Base-by-base conservation (phyloP, 371 early-diverging fungal species). In the Furculomyces boomerangus region DNA sequence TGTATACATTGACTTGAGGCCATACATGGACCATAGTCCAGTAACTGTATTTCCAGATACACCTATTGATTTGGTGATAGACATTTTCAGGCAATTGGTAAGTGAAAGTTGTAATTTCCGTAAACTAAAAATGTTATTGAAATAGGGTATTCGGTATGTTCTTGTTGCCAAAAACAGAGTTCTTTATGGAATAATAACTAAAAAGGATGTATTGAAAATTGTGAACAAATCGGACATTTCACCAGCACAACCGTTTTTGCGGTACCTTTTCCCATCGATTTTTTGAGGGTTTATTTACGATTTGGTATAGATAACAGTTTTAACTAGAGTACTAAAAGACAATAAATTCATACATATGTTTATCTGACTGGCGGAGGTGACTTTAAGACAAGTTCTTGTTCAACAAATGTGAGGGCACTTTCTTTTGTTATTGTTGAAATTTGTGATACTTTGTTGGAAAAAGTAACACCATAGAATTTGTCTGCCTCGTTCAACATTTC, bases 401-500 rank as follows among this genome's bases (percentile, higher is more conserved):
- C 68, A 7, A 68, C 63, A 29, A 71, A 71, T n/a, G 57, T 51
- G 24, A 60, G 39, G 0, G 71, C 71, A 0, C 60, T 63, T 7
- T 51, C 58, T 57, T 62, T 65, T 1, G 66, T 50, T 22, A 71
- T 66, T 2, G 61, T 54, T 1, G 63, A 53, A 25, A 71, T 59
- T 20, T 55, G 56, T 28, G 68, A 68, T 18, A 69, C 69, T 57
- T 71, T 71, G 61, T 71, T 69, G 28, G 62, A 78, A 75, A 94
- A 96, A 8, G 90, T 88, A 37, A 98, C 95, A 29, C 96, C 98
- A 54, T 94, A 96, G 58, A 92, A 94, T 71, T 88, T 85, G 67
- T 96, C 87, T 1, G 93, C 90, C 58, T 86, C 74, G 8, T 74
- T 80, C 40, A 96, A 71, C 67, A 96, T 71, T 67, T 98, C 98